A percentile compares a stretch with the other conserved stretches of the same genome.
phyloP scores from a whole-genome alignment of 1,284 basidiomycete species.

The Malassezia sp. region DNA sequence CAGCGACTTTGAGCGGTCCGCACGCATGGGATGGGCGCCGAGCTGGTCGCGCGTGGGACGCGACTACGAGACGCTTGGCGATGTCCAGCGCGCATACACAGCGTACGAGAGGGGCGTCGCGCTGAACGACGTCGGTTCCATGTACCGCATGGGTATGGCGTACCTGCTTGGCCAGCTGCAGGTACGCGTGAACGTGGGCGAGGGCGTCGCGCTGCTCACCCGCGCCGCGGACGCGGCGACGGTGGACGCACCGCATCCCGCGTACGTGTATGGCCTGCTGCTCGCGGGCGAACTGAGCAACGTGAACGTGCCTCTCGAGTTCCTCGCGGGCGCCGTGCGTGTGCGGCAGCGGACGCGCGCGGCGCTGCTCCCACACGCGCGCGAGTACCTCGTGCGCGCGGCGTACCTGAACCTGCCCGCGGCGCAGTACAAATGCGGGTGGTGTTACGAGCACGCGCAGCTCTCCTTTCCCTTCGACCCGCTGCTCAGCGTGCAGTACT shows the following conservation, averaged over 20 bases:
- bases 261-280: conserved; percentile 67
- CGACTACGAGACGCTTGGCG: conserved; percentile 79
- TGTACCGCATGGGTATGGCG: conserved; percentile 68
- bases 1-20: conserved; percentile 57
- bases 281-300: conserved; percentile 55
- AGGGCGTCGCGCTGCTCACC: conserved; percentile 62
- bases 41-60: conserved; percentile 75
- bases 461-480: conserved; percentile 78
- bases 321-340: conserved; percentile 17
- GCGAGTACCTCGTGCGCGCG: conserved; percentile 58
- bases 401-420: conserved; percentile 76
- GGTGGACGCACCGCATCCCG: conserved; percentile 68
- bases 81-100: conserved; percentile 58
- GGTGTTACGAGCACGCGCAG: conserved; percentile 79
- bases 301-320: conserved; percentile 24
- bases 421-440: conserved; percentile 78
- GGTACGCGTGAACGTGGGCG: conserved; percentile 53
- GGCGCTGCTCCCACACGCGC: conserved; percentile 26
- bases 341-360: conserved; percentile 22
- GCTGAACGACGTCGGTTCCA: conserved; percentile 60
- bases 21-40: conserved; percentile 36
- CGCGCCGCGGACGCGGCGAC: conserved; percentile 65
- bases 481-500: conserved; percentile 80
- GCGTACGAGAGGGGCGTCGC: conserved; percentile 71
- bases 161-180: conserved; percentile 74